Evolutionary conservation across 495 filamentous ascomycete species (phyloP).

Genomic region (Thozetella sp.): DNA sequence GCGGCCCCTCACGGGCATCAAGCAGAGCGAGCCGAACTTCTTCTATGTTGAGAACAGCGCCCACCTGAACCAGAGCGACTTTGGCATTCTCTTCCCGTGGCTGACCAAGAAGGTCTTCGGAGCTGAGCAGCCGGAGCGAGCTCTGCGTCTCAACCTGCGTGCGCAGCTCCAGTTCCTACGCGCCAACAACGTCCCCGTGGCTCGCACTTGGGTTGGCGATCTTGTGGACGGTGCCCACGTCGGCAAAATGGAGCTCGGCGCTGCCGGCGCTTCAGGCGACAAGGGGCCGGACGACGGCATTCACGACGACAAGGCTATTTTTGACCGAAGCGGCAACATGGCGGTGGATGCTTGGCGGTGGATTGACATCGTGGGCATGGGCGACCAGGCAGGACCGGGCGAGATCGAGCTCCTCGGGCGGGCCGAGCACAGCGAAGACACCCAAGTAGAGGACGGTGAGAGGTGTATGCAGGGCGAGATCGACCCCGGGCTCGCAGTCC

Average conservation of each 20-base stretch:
- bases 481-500: slow-evolving; percentile 23
- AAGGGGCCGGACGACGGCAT: slow-evolving; percentile 14
- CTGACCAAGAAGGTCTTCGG: slow-evolving; percentile 58
- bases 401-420: slow-evolving; percentile 16
- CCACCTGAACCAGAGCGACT: slow-evolving; percentile 76
- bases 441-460: slow-evolving; percentile 29
- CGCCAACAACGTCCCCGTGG: slow-evolving; percentile 48
- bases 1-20: slow-evolving; percentile 19
- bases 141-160: slow-evolving; percentile 63
- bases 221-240: slow-evolving; percentile 37
- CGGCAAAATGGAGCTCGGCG: slow-evolving; percentile 14
- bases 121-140: slow-evolving; percentile 61
- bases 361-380: slow-evolving; percentile 46
- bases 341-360: slow-evolving; percentile 32
- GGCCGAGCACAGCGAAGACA: slow-evolving; percentile 9
- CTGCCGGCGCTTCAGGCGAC: slow-evolving; percentile 3
- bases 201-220: slow-evolving; percentile 49
- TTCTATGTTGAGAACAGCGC: slow-evolving; percentile 66
- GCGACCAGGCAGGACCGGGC: slow-evolving; percentile 16
- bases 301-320: slow-evolving; percentile 35
- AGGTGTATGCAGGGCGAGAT: slow-evolving; percentile 40
- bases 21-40: slow-evolving; percentile 46
- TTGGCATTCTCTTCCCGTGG: slow-evolving; percentile 76
- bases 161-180: slow-evolving; percentile 65
- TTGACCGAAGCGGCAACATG: slow-evolving; percentile 27